Conservation (phyloP, 768 basidiomycete species). For the Cystobasidium onofrii region DNA sequence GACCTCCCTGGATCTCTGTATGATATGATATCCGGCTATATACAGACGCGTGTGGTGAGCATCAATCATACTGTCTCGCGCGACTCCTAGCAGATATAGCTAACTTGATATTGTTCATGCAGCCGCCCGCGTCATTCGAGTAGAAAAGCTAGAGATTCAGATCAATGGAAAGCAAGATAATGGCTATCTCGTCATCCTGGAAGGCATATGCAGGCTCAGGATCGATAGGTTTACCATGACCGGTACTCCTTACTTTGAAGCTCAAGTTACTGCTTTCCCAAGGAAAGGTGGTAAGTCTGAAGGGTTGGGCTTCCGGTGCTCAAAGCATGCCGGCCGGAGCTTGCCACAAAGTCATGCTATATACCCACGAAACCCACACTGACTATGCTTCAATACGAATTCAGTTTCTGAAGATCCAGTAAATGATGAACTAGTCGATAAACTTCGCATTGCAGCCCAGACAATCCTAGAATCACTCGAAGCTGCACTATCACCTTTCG, state of each 20-base stretch:
- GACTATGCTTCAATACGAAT: too few relatives aligned
- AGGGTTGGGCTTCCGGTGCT: neutral
- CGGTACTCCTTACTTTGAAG: constrained; percentile 31
- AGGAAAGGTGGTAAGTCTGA: neutral
- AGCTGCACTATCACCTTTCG: neutral
- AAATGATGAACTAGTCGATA: neutral
- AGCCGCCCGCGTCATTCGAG: constrained; percentile 37
- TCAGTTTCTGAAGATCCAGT: constrained; percentile 14
- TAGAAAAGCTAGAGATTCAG: constrained; percentile 29
- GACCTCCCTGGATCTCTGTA: neutral
- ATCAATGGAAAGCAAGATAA: neutral
- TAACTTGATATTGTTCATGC: too few relatives aligned
- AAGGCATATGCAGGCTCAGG: constrained; percentile 36
- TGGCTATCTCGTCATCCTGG: constrained; percentile 24
- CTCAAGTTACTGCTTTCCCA: constrained; percentile 20
- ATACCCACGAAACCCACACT: too few relatives aligned
- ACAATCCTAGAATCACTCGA: neutral
- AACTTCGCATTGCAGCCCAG: neutral
- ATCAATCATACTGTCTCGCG: too few relatives aligned
- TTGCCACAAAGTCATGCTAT: too few relatives aligned
- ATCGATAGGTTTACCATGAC: constrained; percentile 25
- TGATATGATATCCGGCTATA: too few relatives aligned
- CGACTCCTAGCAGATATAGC: too few relatives aligned
- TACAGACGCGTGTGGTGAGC: constrained; percentile 26
- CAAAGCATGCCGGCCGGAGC: neutral